These are phyloP conservation scores for Pleurotus giganteus DNA, from an alignment of 768 basidiomycete species.

Conservation along the genomic window DNA sequence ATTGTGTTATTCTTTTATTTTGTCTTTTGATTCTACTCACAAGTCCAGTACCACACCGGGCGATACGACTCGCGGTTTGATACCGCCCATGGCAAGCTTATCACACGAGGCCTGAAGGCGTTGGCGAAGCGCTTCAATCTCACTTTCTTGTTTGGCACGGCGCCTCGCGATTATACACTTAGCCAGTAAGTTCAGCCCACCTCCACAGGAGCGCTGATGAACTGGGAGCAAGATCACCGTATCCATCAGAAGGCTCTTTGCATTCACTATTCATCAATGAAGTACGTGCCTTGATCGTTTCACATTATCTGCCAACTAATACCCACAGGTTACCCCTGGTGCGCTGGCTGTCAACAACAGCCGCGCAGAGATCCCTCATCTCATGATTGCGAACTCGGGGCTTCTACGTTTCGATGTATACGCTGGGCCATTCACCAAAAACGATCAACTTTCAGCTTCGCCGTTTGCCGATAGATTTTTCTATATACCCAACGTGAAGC, in stretches of 20 bases:
- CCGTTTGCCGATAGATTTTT: slow-evolving; percentile 67
- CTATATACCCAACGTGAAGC: slow-evolving; percentile 54
- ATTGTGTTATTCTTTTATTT: background rate
- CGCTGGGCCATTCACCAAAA: slow-evolving; percentile 68
- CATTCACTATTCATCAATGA: slow-evolving; percentile 55
- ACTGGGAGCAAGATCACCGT: slow-evolving; percentile 44
- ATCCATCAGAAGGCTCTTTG: slow-evolving; percentile 56
- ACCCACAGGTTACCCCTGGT: slow-evolving; percentile 46
- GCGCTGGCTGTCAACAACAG: slow-evolving; percentile 62
- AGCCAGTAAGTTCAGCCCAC: slow-evolving; percentile 41
- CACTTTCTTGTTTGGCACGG: slow-evolving; percentile 57
- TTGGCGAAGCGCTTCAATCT: slow-evolving; percentile 63
- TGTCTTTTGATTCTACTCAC: slow-evolving; percentile 3
- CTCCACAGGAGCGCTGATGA: background rate
- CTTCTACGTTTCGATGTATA: slow-evolving; percentile 65
- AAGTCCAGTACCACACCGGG: slow-evolving; percentile 59
- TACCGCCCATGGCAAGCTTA: slow-evolving; percentile 46
- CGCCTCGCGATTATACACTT: slow-evolving; percentile 75
- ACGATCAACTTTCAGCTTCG: slow-evolving; percentile 74
- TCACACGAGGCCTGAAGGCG: slow-evolving; percentile 52
- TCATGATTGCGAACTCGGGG: slow-evolving; percentile 65
- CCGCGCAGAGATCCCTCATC: slow-evolving; percentile 53
- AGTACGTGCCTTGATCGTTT: slow-evolving; percentile 24
- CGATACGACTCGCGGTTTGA: slow-evolving; percentile 53
- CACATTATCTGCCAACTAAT: background rate